Conservation (phyloP, 2,329 filamentous ascomycete genomes). For the Gliomastix tumulicola region DNA sequence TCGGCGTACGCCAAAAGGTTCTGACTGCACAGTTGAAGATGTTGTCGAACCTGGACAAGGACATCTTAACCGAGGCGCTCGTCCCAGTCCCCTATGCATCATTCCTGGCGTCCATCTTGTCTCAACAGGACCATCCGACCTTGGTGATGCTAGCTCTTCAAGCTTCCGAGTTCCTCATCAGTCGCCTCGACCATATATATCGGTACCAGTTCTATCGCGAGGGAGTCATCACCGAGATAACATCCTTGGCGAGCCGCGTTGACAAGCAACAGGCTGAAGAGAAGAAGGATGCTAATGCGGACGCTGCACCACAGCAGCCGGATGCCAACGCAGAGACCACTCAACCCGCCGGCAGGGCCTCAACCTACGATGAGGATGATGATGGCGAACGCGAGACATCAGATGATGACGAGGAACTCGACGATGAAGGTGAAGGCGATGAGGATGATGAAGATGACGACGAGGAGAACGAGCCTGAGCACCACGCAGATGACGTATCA, state of each 20-base stretch:
- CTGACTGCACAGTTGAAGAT: constrained; percentile 95
- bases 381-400: constrained; percentile 12
- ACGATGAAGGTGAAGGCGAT: constrained; percentile 42
- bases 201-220: constrained; percentile 96
- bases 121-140: constrained; percentile 85
- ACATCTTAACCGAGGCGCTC: constrained; percentile 78
- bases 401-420: constrained; percentile 27
- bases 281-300: constrained; percentile 6
- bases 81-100: constrained; percentile 90
- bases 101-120: constrained; percentile 88
- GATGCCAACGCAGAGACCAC: constrained; percentile 6
- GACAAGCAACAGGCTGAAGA: constrained; percentile 15
- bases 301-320: too few species aligned
- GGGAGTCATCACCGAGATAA: constrained; percentile 87
- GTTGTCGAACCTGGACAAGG: constrained; percentile 86
- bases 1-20: constrained; percentile 91
- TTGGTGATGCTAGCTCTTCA: constrained; percentile 83
- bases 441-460: constrained; percentile 45
- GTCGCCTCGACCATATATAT: constrained; percentile 80
- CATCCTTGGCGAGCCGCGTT: constrained; percentile 61
- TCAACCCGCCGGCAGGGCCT: constrained; percentile 16
- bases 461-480: constrained; percentile 40
- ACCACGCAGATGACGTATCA: constrained; percentile 51
- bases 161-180: constrained; percentile 80
- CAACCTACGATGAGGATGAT: constrained; percentile 10